These are phyloP conservation scores for Paramyrothecium sp. DNA, from an alignment of 2,329 filamentous ascomycete genomes.

Conservation along the genomic window DNA sequence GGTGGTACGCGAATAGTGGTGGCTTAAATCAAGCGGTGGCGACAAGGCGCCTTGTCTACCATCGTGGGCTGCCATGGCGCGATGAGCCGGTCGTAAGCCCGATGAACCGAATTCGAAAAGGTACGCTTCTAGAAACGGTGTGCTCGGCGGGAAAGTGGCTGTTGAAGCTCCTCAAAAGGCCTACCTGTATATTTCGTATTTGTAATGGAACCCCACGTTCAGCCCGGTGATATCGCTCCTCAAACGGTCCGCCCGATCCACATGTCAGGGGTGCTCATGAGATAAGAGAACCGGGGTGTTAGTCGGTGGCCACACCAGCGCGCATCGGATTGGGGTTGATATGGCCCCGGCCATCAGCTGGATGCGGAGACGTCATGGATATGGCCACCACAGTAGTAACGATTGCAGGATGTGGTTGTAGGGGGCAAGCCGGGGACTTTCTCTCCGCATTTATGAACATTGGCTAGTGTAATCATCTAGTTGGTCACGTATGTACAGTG, in stretches of 20 bases:
- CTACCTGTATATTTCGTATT: neutral
- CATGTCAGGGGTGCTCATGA: neutral
- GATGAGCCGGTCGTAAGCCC: neutral
- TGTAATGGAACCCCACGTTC: neutral
- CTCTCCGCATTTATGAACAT: too few species aligned
- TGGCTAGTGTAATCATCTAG: too few species aligned
- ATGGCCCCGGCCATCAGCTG: too few species aligned
- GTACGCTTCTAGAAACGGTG: neutral
- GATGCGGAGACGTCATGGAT: too few species aligned
- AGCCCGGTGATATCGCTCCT: neutral
- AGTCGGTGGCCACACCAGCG: too few species aligned
- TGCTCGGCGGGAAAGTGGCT: neutral
- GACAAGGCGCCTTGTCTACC: constrained; percentile 9
- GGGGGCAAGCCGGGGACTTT: too few species aligned
- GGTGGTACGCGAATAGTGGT: constrained; percentile 73
- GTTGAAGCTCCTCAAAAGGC: neutral
- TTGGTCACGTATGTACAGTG: too few species aligned
- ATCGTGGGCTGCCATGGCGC: neutral
- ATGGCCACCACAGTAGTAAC: too few species aligned
- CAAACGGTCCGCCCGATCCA: neutral
- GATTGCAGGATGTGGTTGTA: too few species aligned
- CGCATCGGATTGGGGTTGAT: too few species aligned
- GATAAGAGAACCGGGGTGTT: too few species aligned
- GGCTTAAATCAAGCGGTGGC: constrained; percentile 70
- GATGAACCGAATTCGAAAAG: neutral